Evolutionary conservation across 495 filamentous ascomycete species (phyloP), one percentile per base, ranked within the genome.

Genomic region (Aspergillus campestris): DNA sequence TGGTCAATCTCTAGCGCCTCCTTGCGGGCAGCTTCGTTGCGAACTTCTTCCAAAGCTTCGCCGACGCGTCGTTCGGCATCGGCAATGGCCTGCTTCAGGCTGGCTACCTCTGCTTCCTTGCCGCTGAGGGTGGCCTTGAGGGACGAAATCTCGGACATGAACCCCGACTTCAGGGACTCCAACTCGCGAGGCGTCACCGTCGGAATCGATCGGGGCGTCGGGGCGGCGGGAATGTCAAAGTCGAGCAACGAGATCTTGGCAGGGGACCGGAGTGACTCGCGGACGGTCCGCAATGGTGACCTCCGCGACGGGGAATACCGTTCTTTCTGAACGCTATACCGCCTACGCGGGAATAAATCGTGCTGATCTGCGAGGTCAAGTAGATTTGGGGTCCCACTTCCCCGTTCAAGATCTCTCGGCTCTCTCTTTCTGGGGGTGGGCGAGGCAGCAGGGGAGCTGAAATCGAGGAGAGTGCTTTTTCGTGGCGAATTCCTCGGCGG

Each of bases 11-110:
- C 74, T 11, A 94, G 64, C 15, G 78, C 66, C 41, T 89, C 88
- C 41, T 80, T 83, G 35, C 71, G 60, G 18, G 74, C 73, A 38
- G 77, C 72, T 52, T 88, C 82, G 46, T 94, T 86, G 34, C 89
- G 80, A 28, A 90, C 65, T 52, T 82, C 71, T 64, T 95, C 89
- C 64, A 85, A 68, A 40, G 83, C 82, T 64, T 92, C 84, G 11
- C 88, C 89, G 18, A 91, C 89, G n/a, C 90, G 81, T 53, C 85
- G 80, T 65, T 98, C 92, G 2, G 94, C 89, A 60, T 95, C 88
- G 12, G 74, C 74, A 35, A 97, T 81, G 8, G 94, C 88, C 32
- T 80, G 78, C 57, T 94, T 95, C 31, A 97, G 78, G 45, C 80
- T 86, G 10, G 76, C 66, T 38, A 90, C 86, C 56, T 98, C 89